Percentiles rank a stretch among this genome's conserved stretches.
These are phyloP conservation scores for Polychaeton citri DNA, from an alignment of 2,329 filamentous ascomycete genomes.

Conservation along the genomic window DNA sequence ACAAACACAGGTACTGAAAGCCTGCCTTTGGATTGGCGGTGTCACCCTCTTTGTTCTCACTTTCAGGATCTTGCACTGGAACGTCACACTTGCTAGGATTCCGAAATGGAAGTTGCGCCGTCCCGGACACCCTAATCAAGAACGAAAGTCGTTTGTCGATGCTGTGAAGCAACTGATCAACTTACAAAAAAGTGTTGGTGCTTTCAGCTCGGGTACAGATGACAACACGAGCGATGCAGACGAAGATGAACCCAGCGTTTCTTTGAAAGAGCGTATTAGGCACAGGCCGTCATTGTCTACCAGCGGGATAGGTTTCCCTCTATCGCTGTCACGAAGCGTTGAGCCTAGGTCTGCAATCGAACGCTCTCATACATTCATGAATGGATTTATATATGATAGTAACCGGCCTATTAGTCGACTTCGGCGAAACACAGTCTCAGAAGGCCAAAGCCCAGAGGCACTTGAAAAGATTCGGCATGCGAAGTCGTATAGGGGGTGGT, in stretches of 20 bases:
- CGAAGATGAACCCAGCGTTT: conserved; percentile 23
- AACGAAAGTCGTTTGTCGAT: conserved; percentile 30
- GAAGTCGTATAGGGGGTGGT: conserved; percentile 38
- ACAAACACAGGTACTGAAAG: conserved; percentile 30
- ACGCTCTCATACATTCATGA: conserved; percentile 1
- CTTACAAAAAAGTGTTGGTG: conserved; percentile 16
- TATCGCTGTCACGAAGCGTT: background rate
- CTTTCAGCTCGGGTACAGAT: conserved; percentile 10
- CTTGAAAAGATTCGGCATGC: background rate
- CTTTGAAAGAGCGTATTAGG: conserved; percentile 8
- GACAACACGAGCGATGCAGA: conserved; percentile 33
- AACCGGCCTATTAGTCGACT: conserved; percentile 1
- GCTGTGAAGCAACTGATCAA: conserved; percentile 24
- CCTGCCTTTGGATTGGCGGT: conserved; percentile 46
- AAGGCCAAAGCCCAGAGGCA: conserved; percentile 5
- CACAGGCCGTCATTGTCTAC: conserved; percentile 2
- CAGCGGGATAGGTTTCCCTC: background rate
- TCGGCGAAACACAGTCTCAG: conserved; percentile 14
- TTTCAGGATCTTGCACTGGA: conserved; percentile 64
- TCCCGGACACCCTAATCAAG: conserved; percentile 30
- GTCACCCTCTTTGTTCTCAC: conserved; percentile 61
- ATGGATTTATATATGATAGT: conserved; percentile 1
- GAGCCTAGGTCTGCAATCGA: conserved; percentile 14
- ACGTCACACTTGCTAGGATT: conserved; percentile 71
- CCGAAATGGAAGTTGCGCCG: conserved; percentile 81